Evolutionary conservation across 2,329 filamentous ascomycete species (phyloP).

Genomic region (Tothia fuscella): DNA sequence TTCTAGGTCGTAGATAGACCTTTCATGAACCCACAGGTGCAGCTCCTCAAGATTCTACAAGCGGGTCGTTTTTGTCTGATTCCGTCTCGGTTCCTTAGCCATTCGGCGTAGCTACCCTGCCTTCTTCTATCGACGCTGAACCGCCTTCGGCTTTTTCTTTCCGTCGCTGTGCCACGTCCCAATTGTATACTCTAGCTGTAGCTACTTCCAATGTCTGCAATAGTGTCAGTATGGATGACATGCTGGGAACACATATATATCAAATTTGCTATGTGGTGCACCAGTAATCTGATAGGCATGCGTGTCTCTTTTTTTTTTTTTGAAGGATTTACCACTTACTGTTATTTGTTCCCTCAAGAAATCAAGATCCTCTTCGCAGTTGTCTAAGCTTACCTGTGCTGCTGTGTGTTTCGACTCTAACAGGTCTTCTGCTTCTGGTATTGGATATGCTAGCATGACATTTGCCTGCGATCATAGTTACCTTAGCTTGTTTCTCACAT

Average conservation of each 20-base stretch:
- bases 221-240: conserved; percentile 10
- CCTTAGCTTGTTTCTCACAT: not conserved
- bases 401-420: conserved; percentile 65
- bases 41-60: too few relatives aligned
- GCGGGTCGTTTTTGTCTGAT: too few relatives aligned
- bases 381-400: conserved; percentile 67
- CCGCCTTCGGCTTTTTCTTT: conserved; percentile 63
- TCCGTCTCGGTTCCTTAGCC: conserved; percentile 3
- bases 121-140: conserved; percentile 17
- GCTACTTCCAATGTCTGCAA: conserved; percentile 90
- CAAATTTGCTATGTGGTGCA: not conserved
- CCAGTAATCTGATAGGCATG: too few relatives aligned
- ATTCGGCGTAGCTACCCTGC: not conserved
- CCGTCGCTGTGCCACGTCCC: conserved; percentile 91
- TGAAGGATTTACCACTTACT: too few relatives aligned
- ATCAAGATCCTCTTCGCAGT: conserved; percentile 92
- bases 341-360: conserved; percentile 95
- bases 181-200: conserved; percentile 95
- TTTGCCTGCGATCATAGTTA: conserved; percentile 52
- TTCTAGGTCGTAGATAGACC: too few relatives aligned
- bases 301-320: too few relatives aligned
- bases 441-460: conserved; percentile 91
- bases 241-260: not conserved
- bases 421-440: conserved; percentile 73
- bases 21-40: too few relatives aligned